A percentile compares a stretch with the other conserved stretches of the same genome.
These are phyloP conservation scores for Leccinum incarnatum DNA, from an alignment of 768 basidiomycete species.

Conservation along the genomic window DNA sequence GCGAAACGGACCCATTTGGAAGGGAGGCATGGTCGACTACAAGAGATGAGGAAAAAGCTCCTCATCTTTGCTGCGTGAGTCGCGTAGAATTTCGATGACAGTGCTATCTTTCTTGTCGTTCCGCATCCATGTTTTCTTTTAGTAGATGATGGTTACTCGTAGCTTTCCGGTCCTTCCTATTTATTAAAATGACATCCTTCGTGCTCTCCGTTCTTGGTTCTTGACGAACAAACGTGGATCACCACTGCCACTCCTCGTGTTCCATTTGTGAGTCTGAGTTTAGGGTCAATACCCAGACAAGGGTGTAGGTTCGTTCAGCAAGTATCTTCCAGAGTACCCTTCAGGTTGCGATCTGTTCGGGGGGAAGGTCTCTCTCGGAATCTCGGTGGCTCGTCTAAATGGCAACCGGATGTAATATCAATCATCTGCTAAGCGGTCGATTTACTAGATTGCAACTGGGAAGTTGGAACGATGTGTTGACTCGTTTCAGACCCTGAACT, in stretches of 20 bases:
- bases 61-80: constrained; percentile 22
- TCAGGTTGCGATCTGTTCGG: background rate
- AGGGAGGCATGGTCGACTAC: too few species aligned
- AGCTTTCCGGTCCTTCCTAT: background rate
- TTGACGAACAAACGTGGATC: background rate
- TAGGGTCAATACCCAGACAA: background rate
- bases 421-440: background rate
- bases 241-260: background rate
- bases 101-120: background rate
- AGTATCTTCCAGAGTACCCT: background rate
- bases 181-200: too few species aligned
- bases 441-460: background rate
- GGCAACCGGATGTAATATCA: background rate
- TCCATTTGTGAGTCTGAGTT: background rate
- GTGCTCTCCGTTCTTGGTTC: too few species aligned
- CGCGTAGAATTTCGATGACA: background rate
- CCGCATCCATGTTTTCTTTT: background rate
- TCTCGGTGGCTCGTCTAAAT: background rate
- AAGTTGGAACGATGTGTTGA: background rate
- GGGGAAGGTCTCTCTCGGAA: background rate
- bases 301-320: background rate
- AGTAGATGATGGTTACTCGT: background rate
- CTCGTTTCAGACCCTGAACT: background rate
- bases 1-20: constrained; percentile 24
- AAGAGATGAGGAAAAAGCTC: too few species aligned